Base-by-base conservation (phyloP, 805 yeast genomes). In the Lipomyces kockii region DNA sequence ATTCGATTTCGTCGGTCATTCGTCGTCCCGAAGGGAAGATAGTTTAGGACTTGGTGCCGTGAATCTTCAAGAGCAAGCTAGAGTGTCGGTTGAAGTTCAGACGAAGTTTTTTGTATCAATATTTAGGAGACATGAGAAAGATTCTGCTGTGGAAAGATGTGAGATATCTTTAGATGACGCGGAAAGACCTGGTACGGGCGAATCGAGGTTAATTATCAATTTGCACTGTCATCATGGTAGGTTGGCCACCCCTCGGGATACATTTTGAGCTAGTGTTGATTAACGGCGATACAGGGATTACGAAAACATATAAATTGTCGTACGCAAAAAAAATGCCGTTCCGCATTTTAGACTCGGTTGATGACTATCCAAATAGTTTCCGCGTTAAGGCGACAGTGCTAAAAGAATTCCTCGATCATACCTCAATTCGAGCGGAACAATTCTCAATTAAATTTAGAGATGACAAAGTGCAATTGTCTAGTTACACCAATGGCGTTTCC, bases 101-200 rank as follows among this genome's bases (percentile, higher is more conserved):
- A 61, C 68, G 4, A 46, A 51, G 51, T 63, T 67, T 51, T 67
- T 69, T 37, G 66, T 62, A 27, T 46, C 71, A 12, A 64, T 69
- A 27, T 69, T 69, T 37, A 60, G 64, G 59, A 55, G 67, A 14
- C 68, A 69, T 58, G 72, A 69, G 53, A 67, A 67, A 34, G 72
- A 69, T 29, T 12, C 25, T 7, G 54, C 49, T 11, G 58, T 69
- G 11, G 70, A 67, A 35, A 54, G 46, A 46, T 63, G 68, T 51
- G 72, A 69, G 22, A 52, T 69, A 12, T 37, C 11, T 8, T 61
- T 69, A 12, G 72, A 69, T 34, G 61, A 64, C 14, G 27, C 25
- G n/a, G 54, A 5, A 3, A 20, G n/a, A 9, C 8, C n/a, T 11
- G 34, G 34, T 1, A 14, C 27, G 14, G 53, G 51, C 14, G 71